Conservation (phyloP, 2,329 filamentous ascomycete species). For the Claviceps digitariae region DNA sequence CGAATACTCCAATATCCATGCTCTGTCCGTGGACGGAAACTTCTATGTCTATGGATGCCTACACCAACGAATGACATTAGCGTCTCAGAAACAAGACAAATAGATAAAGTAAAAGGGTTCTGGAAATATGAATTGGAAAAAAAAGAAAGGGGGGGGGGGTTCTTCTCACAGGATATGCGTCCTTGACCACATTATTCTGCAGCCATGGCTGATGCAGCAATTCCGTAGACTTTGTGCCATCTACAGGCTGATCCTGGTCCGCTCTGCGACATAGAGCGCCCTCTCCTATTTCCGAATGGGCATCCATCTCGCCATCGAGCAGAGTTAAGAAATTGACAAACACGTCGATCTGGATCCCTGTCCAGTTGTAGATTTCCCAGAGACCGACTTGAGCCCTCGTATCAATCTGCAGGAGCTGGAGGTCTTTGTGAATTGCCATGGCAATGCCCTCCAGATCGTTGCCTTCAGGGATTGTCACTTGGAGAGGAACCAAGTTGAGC, state of each 20-base stretch:
- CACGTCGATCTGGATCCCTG: constrained; percentile 51
- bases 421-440: constrained; percentile 49
- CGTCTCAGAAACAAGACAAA: neutral
- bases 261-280: neutral
- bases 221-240: neutral
- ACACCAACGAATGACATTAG: neutral
- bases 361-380: constrained; percentile 63
- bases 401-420: constrained; percentile 43
- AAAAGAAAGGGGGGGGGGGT: neutral
- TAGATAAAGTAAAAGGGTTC: too few species aligned
- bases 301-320: constrained; percentile 14
- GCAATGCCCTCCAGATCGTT: constrained; percentile 37
- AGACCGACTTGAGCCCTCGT: constrained; percentile 46
- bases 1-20: constrained; percentile 29
- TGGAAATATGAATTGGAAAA: neutral
- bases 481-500: constrained; percentile 64
- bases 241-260: neutral
- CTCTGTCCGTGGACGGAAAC: constrained; percentile 18
- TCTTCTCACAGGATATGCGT: constrained; percentile 17
- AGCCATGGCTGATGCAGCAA: constrained; percentile 6
- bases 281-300: neutral
- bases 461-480: constrained; percentile 27
- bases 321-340: constrained; percentile 72
- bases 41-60: constrained; percentile 29
- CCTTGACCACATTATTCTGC: constrained; percentile 12